Base-by-base conservation (phyloP, 192 early-diverging fungal genomes). In the Coemansia sp. region DNA sequence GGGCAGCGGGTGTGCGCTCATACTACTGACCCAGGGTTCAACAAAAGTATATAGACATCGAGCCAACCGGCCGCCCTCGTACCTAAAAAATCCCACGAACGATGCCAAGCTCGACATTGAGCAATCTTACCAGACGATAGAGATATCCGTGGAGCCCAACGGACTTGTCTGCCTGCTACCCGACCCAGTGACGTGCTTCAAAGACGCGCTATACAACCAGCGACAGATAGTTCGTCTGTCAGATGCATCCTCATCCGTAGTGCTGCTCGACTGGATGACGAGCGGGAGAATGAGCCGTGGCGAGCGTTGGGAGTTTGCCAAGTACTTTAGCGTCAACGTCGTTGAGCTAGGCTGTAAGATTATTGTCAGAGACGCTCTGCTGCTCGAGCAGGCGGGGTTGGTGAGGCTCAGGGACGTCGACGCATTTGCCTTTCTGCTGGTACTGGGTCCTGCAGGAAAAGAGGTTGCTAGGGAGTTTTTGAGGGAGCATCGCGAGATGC, bases 231-330 rank as follows among this genome's bases (percentile, higher is more conserved):
- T 91, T 15, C 47, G 67, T 12, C 43, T 89, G 15, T 55, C 64
- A 12, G 57, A 79, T 19, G 0, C 18, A 25, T 64, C 62, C n/a
- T 76, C 82, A 0, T 87, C 85, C 22, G 50, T 92, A 9, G 73
- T 93, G 0, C 55, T 93, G 9, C 67, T 95, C 25, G 93, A 95
- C 57, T 95, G 93, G 92, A 85, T 91, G 59, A 91, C 88, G 0
- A 85, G 85, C 41, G 93, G 93, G 7, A 57, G 93, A 44, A 72
- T 78, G 60, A 83, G 81, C 11, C 54, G 86, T 1, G 91, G 91
- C 23, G 93, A 95, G 54, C 59, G 57, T 10, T 95, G 91, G 91
- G 67, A 50, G 48, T 94, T 89, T 63, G 59, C 73, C 5, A 62
- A 72, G 38, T 87, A 85, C 69, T 63, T 67, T 48, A 84, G 80